Evolutionary conservation across 805 yeast genomes (phyloP).

Genomic region (Scheffersomyces ergatensis): DNA sequence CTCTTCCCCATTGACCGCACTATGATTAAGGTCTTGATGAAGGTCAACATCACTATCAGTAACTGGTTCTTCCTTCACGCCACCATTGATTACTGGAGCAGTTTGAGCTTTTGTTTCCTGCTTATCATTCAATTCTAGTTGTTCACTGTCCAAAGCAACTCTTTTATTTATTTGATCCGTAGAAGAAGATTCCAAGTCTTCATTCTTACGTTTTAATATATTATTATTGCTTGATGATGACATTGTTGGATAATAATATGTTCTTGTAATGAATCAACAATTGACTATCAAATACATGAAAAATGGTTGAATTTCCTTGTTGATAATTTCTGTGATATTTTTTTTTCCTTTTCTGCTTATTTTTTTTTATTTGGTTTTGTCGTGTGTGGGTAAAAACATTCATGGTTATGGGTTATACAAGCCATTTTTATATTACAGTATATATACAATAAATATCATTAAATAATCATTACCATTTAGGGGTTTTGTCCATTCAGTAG

Average conservation of each 20-base stretch:
- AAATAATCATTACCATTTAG: no score
- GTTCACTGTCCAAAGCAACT: conserved; percentile 68
- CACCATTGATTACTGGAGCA: conserved; percentile 30
- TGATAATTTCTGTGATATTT: no score
- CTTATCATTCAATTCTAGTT: conserved; percentile 41
- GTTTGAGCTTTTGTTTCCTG: conserved; percentile 42
- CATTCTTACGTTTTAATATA: conserved; percentile 67
- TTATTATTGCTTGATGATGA: conserved; percentile 10
- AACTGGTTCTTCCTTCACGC: conserved; percentile 36
- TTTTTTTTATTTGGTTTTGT: no score
- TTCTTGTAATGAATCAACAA: no score
- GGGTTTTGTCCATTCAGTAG: not conserved
- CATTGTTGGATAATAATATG: no score
- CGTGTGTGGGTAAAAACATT: no score
- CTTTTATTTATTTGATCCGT: conserved; percentile 59
- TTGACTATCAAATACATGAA: no score
- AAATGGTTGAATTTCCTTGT: no score
- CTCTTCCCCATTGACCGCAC: not conserved
- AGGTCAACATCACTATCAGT: conserved; percentile 21
- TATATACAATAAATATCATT: no score
- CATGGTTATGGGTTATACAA: no score
- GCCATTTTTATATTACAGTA: no score
- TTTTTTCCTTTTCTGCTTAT: no score
- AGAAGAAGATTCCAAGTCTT: conserved; percentile 43
- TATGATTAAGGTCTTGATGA: not conserved